These are phyloP conservation scores for Yarrowia yakushimensis DNA, from an alignment of 805 yeast species.

Conservation along the genomic window DNA sequence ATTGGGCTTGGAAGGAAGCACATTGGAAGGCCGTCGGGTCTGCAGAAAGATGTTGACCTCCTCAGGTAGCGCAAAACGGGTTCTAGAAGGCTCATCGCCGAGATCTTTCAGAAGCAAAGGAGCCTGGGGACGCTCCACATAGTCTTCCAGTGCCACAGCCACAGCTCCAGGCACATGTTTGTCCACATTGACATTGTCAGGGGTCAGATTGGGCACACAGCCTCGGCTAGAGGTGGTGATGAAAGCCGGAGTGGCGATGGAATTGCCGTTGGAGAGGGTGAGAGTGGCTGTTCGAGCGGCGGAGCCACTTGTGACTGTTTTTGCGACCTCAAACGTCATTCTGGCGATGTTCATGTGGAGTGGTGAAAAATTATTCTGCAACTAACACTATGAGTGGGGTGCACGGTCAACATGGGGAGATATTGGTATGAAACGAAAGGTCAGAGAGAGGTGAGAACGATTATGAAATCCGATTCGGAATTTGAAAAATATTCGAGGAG, in stretches of 20 bases:
- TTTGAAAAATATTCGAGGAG: not conserved
- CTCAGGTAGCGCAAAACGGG: conserved; percentile 32
- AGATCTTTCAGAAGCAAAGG: not conserved
- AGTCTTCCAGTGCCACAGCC: conserved; percentile 40
- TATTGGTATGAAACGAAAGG: not conserved
- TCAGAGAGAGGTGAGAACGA: not conserved
- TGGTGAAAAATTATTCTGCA: not conserved
- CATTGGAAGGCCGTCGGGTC: conserved; percentile 36
- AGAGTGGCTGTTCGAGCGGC: conserved; percentile 11
- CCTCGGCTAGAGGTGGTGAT: conserved; percentile 42
- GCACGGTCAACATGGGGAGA: too few species aligned
- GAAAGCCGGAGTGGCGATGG: conserved; percentile 36
- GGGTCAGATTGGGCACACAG: conserved; percentile 44
- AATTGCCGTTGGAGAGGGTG: not conserved
- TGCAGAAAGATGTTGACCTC: conserved; percentile 34
- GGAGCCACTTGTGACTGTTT: not conserved
- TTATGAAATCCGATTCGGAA: not conserved
- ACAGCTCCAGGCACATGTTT: conserved; percentile 31
- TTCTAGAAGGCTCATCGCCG: not conserved
- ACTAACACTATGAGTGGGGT: not conserved
- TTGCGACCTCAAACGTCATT: conserved; percentile 12
- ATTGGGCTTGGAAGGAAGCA: conserved; percentile 38
- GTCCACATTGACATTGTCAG: conserved; percentile 38
- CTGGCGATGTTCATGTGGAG: conserved; percentile 16
- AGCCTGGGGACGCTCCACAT: conserved; percentile 36